Base-by-base conservation (phyloP, 805 yeast species). In the Clavispora asparagi region DNA sequence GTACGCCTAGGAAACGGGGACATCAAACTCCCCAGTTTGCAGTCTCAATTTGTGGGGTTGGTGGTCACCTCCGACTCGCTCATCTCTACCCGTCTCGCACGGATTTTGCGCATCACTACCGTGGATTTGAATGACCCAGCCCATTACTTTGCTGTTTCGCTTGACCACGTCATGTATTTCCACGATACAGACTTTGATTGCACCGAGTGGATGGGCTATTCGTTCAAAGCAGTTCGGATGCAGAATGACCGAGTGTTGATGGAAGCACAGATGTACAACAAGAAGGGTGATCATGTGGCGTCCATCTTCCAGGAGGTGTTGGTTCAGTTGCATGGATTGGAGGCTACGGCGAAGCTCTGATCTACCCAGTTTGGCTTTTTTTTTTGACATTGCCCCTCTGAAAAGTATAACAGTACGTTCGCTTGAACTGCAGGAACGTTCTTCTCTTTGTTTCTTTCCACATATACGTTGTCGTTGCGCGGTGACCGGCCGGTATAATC, bases 101-200 rank as follows among this genome's bases (percentile, higher is more conserved):
- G 84, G 47, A 64, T 77, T 44, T 74, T 81, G 45, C 60, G 70
- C 6, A 43, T 77, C 43, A 61, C 73, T 37, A 74, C 44, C 17
- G 52, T 59, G 16, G 58, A 62, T 47, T 45, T 56, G 39, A 42
- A 44, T 16, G 51, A 59, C 13, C 40, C 49, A 19, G 53, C 55
- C 13, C 64, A 62, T 41, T 72, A 70, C 32, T 74, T 79, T 51
- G 76, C 81, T 13, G 83, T 81, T 3, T 79, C 86, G 19, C 61
- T 85, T 51, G 90, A 84, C 53, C 90, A 85, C 57, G 64, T 81
- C 0, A 74, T 86, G 29, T 82, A 82, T 60, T 82, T 85, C 67
- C 87, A 83, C 57, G 77, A 73, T 64, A 63, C 64, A 14, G 79
- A 76, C 45, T 71, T 79, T 48, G 65, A 71, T 28, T 46, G 49